Evolutionary conservation across 768 basidiomycete species (phyloP), one percentile per base, ranked within the genome.

Genomic region (Phaeotremella fagi): DNA sequence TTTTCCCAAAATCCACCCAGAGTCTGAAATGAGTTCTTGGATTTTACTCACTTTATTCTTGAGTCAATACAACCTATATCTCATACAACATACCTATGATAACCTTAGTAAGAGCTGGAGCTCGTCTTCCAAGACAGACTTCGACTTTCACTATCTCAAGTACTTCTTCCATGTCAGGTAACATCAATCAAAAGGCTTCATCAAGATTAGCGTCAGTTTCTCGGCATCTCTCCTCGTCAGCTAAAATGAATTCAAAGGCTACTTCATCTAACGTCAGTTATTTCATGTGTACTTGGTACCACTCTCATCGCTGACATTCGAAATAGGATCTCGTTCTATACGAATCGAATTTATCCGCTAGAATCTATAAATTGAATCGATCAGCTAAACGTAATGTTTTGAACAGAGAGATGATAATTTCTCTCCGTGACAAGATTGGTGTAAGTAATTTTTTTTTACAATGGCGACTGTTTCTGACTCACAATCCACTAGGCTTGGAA

Each of bases 351-450:
- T 57, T 59, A 16, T 50, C 47, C 23, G 57, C 68, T 24, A 80
- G 90, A 54, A 82, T 80, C 22, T 90, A 85, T 66, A 79, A 82
- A 36, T 82, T 98, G 48, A 94, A 95, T 66, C 80, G 91, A 49
- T 82, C 87, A 0, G 72, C 71, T 55, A 87, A 88, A 73, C 79
- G 87, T 28, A 98, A 98, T 77, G 83, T 88, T 2, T 80, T 97
- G 50, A 82, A 88, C 70, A 77, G 80, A 35, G 78, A 81, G 31
- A 94, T 95, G 89, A 81, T 95, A 25, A 71, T 80, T 25, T 61
- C 82, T 6, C 77, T 98, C 16, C 78, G 81, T 15, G 80, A 83
- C 2, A 85, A 87, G 72, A 81, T 97, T 43, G 82, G 88, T 79
- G 91, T 88, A 62, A 49, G 80, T 60, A 16, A 35, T 1, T 28